A percentile compares a stretch with the other conserved stretches of the same genome.
Evolutionary conservation across 2,329 filamentous ascomycete species (phyloP).

Genomic region (Colletotrichum kahawae): DNA sequence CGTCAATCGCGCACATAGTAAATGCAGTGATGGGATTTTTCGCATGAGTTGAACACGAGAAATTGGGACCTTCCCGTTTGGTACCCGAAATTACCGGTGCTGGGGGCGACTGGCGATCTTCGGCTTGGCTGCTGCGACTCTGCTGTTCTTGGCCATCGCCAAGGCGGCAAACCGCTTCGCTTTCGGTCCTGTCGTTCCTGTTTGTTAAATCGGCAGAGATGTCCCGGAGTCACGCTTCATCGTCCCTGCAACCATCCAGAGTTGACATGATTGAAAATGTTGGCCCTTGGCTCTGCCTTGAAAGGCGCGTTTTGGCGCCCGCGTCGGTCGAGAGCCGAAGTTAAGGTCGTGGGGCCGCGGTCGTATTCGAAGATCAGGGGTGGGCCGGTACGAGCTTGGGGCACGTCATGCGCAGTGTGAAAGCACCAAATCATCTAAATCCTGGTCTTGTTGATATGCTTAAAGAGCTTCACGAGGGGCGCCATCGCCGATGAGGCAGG

Average conservation of each 20-base stretch:
- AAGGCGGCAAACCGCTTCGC: neutral
- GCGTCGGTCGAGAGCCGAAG: neutral
- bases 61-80: conserved; percentile 13
- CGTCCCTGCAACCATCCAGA: neutral
- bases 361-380: conserved; percentile 7
- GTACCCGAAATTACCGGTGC: neutral
- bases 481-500: neutral
- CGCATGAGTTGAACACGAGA: conserved; percentile 2
- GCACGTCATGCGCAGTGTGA: neutral
- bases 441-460: neutral
- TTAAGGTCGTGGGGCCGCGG: conserved; percentile 4
- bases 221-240: neutral
- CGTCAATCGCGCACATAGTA: neutral
- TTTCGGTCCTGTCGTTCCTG: neutral
- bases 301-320: neutral
- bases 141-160: neutral
- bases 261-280: neutral
- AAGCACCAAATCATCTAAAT: neutral
- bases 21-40: neutral
- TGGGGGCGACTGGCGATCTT: neutral
- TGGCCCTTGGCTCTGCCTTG: neutral
- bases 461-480: neutral
- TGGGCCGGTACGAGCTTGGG: neutral
- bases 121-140: neutral
- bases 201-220: neutral